These are phyloP conservation scores for Amanita rimosa DNA, from an alignment of 768 basidiomycete species.

Conservation along the genomic window DNA sequence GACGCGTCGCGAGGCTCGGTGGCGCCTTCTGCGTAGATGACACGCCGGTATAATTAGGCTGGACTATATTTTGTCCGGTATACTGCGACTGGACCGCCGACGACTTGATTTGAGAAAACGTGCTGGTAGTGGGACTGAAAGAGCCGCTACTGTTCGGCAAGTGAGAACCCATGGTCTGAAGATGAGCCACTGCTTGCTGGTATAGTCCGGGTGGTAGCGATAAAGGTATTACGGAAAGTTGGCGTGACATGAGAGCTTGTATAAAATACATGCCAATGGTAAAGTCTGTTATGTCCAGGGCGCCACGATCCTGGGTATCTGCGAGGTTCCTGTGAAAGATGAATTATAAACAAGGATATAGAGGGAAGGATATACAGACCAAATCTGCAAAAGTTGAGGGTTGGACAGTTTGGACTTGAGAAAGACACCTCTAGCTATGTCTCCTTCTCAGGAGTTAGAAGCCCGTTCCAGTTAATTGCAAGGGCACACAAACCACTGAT, in stretches of 20 bases:
- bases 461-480: neutral
- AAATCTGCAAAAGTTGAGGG: conserved; percentile 87
- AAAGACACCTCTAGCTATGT: conserved; percentile 85
- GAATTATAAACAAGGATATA: neutral
- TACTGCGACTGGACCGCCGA: conserved; percentile 42
- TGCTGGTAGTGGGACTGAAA: conserved; percentile 41
- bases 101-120: conserved; percentile 28
- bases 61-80: conserved; percentile 46
- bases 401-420: conserved; percentile 81
- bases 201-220: conserved; percentile 76
- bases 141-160: conserved; percentile 51
- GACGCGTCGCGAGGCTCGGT: conserved; percentile 30
- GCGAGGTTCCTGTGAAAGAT: conserved; percentile 62
- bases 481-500: conserved; percentile 50
- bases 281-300: conserved; percentile 85
- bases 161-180: conserved; percentile 32
- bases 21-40: conserved; percentile 17
- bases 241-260: conserved; percentile 80
- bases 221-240: conserved; percentile 59
- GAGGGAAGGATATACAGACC: conserved; percentile 37
- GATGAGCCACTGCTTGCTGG: conserved; percentile 57
- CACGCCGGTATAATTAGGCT: conserved; percentile 38
- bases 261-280: conserved; percentile 95
- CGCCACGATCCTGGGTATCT: conserved; percentile 89
- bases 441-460: conserved; percentile 33